Base-by-base conservation (phyloP, 2,329 filamentous ascomycete species). In the Paracoccidioides lutzii region DNA sequence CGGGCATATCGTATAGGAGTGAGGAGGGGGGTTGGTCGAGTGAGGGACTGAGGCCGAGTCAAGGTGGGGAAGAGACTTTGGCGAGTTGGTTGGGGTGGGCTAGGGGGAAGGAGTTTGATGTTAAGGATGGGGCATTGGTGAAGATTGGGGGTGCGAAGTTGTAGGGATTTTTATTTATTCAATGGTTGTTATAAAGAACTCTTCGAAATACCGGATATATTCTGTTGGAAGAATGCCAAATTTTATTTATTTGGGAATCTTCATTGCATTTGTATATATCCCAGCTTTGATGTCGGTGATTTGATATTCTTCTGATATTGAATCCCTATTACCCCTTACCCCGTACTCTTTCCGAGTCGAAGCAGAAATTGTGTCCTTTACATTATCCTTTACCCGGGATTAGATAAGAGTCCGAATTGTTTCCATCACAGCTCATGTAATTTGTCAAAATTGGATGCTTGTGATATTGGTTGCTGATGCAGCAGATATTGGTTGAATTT, bases 61-160 rank as follows among this genome's bases (percentile, higher is more conserved):
- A 83, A 30, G 88, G 87, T 4, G 90, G 88, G 0, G 84, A 89
- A 67, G 80, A 82, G 53, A 78, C 79, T 3, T 67, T 96, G 59
- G 72, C 71, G 52, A 68, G 77, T 52, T 96, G 91, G 91, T 75
- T 85, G 61, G 87, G 88, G 0, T 94, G 89, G 88, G 77, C 74
- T 58, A 79, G 75, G 63, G 89, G 87, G 0, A 76, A 72, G 57
- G 81, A 95, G 37, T 95, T 84, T 67, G 78, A 81, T n/a, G 74
- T 87, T 1, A 70, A 76, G 33, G 73, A 80, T 33, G 86, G 85
- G 0, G 83, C 80, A 0, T 68, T 89, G 59, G 77, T 84, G 22
- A 69, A 75, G 59, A 78, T 71, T 54, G 65, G 69, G n/a, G 69
- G 60, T 14, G 32, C 57, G 30, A 60, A 60, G 54, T 41, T 60